Evolutionary conservation across 148 eudicot species (phyloP).

Genomic region (Fallopia convolvulus): DNA sequence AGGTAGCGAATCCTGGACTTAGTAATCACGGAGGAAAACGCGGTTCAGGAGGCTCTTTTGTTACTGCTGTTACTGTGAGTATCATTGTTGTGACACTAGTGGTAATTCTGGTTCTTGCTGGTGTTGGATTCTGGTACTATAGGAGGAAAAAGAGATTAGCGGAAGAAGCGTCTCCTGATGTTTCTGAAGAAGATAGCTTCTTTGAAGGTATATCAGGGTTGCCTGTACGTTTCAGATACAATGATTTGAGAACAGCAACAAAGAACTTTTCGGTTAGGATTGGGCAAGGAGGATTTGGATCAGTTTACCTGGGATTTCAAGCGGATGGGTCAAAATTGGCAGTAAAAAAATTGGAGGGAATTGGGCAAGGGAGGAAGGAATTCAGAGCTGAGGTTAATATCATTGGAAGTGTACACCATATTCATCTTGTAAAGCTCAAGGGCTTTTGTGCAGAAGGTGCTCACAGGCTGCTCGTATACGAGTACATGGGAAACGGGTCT

Average conservation of each 20-base stretch:
- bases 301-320: constrained; percentile 67
- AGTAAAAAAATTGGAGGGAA: constrained; percentile 81
- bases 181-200: constrained; percentile 78
- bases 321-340: constrained; percentile 65
- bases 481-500: constrained; percentile 84
- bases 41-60: background rate
- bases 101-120: constrained; percentile 38
- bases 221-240: constrained; percentile 79
- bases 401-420: constrained; percentile 93
- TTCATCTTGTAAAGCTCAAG: constrained; percentile 69
- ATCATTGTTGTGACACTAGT: constrained; percentile 23
- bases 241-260: constrained; percentile 62
- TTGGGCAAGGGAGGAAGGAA: constrained; percentile 93
- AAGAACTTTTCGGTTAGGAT: constrained; percentile 53
- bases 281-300: constrained; percentile 96
- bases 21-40: background rate
- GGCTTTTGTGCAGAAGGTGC: constrained; percentile 89
- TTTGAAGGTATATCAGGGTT: constrained; percentile 66
- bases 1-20: constrained; percentile 22
- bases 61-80: background rate
- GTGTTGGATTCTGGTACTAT: constrained; percentile 29
- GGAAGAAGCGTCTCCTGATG: constrained; percentile 24
- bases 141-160: constrained; percentile 20
- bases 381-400: constrained; percentile 93
- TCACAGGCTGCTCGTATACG: constrained; percentile 81